Base-by-base conservation (phyloP, 164 flowering plant species). In the Stephania yunnanensis region DNA sequence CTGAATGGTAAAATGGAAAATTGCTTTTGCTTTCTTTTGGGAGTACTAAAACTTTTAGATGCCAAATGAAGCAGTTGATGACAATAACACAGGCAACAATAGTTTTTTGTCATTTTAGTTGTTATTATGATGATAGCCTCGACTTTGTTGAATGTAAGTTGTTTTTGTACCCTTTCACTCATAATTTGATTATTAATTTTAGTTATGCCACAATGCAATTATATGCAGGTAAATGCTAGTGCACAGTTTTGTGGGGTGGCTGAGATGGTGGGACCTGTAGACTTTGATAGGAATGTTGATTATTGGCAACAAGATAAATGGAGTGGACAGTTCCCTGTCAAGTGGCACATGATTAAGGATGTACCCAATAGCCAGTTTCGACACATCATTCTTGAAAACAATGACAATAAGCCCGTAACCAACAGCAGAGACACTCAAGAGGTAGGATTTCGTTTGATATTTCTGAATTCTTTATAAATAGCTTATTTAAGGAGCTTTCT, bases 241-340 rank as follows among this genome's bases (percentile, higher is more conserved):
- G 95, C 90, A 53, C 98, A 95, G 77, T 93, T 95, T 79, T 92
- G 97, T 81, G 99, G 99, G 69, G 94, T 93, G 72, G 98, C 98
- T 74, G 97, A 93, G 85, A 95, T 95, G 99, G 78, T 87, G 74
- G 98, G 99, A 69, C 91, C 91, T 30, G 96, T 95, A 30, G 98
- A 95, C 80, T 95, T 95, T 82, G 94, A 92, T 65, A 89, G 84
- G 78, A 89, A 87, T 81, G 94, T 92, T 61, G 91, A 91, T 75
- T 93, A 90, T 83, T 95, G 99, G 99, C 98, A 91, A 83, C 99
- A 93, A 80, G 97, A 93, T 73, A 89, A 91, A 79, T 95, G 99
- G 99, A 93, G 88, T 77, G 99, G 99, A 46, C 95, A 89, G 79
- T 95, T 95, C 75, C 91, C 95, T 70, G 97, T 95, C 64, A 87